Conservation (phyloP, 768 basidiomycete species). For the Pisolithus marmoratus region DNA sequence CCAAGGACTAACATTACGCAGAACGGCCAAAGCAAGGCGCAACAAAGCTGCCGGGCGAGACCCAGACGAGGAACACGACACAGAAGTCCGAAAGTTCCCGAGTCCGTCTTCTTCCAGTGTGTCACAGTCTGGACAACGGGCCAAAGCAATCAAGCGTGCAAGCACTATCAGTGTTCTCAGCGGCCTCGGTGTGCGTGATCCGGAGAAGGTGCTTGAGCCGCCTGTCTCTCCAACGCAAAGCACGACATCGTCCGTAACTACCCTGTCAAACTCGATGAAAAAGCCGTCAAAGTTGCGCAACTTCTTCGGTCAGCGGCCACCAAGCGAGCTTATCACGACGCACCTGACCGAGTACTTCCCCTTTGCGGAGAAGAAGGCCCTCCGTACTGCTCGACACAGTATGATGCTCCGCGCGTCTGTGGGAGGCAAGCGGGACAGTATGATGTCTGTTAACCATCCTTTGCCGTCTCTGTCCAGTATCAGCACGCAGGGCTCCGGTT, state of each 20-base stretch:
- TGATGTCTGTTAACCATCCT: slow-evolving; percentile 37
- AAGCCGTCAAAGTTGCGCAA: slow-evolving; percentile 75
- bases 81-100: slow-evolving; percentile 28
- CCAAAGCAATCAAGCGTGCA: slow-evolving; percentile 62
- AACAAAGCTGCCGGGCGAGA: slow-evolving; percentile 40
- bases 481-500: slow-evolving; percentile 27
- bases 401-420: slow-evolving; percentile 60
- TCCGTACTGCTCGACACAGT: slow-evolving; percentile 85
- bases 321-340: slow-evolving; percentile 93
- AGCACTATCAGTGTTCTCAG: slow-evolving; percentile 93
- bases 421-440: slow-evolving; percentile 43
- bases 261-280: slow-evolving; percentile 23
- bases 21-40: slow-evolving; percentile 37
- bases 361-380: slow-evolving; percentile 81
- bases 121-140: slow-evolving; percentile 14
- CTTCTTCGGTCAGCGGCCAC: slow-evolving; percentile 97
- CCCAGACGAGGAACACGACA: slow-evolving; percentile 35
- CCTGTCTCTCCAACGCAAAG: slow-evolving; percentile 46
- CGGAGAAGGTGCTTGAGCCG: slow-evolving; percentile 57
- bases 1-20: slow-evolving; percentile 70
- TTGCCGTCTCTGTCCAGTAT: slow-evolving; percentile 36
- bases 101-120: slow-evolving; percentile 22
- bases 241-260: slow-evolving; percentile 13
- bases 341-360: slow-evolving; percentile 97
- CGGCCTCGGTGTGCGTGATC: slow-evolving; percentile 83